Conservation (phyloP, 345 rosid species). For the Noccaea caerulescens region DNA sequence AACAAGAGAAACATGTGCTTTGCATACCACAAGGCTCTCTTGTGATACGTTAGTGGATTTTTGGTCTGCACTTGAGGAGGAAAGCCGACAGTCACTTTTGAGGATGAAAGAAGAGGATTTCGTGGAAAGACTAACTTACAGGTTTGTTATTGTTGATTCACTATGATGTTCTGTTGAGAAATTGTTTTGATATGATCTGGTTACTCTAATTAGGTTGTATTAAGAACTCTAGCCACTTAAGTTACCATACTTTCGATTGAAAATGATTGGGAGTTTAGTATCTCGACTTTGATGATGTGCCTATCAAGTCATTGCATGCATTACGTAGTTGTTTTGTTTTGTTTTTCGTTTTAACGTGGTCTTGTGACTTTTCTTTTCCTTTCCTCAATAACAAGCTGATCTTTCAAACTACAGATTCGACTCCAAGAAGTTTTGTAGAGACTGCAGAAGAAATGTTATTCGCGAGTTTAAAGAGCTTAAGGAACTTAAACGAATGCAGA, state of each 20-base stretch:
- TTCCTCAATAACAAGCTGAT: conserved; percentile 20
- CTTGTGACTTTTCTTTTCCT: conserved; percentile 15
- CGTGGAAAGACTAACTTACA: conserved; percentile 86
- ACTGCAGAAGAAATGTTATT: conserved; percentile 88
- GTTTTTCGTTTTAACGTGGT: conserved; percentile 11
- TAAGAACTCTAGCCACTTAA: background rate
- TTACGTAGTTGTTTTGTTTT: conserved; percentile 7
- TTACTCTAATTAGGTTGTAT: background rate
- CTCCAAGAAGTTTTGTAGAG: conserved; percentile 97
- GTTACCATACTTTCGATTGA: background rate
- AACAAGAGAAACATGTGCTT: conserved; percentile 87
- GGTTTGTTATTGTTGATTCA: conserved; percentile 57
- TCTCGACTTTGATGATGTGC: conserved; percentile 8
- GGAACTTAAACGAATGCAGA: conserved; percentile 87
- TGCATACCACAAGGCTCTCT: conserved; percentile 95
- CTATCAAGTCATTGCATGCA: conserved; percentile 14
- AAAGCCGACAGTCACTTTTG: conserved; percentile 78
- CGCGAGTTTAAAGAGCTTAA: conserved; percentile 95
- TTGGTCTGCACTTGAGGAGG: conserved; percentile 93
- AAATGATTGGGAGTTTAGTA: background rate
- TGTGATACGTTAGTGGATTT: conserved; percentile 90
- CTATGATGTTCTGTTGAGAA: conserved; percentile 14
- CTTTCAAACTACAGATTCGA: conserved; percentile 70
- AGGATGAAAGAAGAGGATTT: conserved; percentile 99
- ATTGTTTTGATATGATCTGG: conserved; percentile 11